Percentiles rank a stretch among this genome's conserved stretches.
Evolutionary conservation across 352 stramenopile genomes (phyloP).

Genomic region (Pythium dissimile): DNA sequence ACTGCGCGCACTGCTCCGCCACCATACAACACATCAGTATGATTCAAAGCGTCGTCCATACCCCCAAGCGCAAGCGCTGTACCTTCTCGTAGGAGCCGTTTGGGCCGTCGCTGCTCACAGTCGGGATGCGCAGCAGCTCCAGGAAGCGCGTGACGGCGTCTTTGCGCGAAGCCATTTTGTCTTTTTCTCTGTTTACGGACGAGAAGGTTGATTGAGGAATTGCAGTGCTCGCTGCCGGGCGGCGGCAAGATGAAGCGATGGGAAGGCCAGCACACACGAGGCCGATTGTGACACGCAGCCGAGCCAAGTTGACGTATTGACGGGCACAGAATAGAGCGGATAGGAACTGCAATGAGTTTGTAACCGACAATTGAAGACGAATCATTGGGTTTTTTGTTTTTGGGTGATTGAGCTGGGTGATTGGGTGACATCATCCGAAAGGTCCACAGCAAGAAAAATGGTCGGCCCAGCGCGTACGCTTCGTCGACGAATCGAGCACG

Average conservation of each 20-base stretch:
- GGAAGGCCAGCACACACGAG: neutral
- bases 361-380: neutral
- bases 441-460: neutral
- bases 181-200: neutral
- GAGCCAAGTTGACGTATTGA: neutral
- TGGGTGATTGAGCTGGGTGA: neutral
- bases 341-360: neutral
- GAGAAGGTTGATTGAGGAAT: neutral
- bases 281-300: neutral
- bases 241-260: neutral
- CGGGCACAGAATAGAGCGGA: neutral
- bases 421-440: neutral
- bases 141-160: constrained; percentile 56
- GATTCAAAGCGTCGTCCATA: neutral
- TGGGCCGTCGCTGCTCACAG: constrained; percentile 69
- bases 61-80: neutral
- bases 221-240: neutral
- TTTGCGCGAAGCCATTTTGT: constrained; percentile 22
- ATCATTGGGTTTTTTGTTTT: neutral
- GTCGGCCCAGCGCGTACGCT: constrained; percentile 33
- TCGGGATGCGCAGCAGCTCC: constrained; percentile 73
- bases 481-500: constrained; percentile 48
- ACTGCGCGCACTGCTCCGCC: constrained; percentile 53
- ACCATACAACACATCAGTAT: neutral
- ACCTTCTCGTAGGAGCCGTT: constrained; percentile 65